Conservation (phyloP, 2,329 filamentous ascomycete species). For the Fusarium sp. region DNA sequence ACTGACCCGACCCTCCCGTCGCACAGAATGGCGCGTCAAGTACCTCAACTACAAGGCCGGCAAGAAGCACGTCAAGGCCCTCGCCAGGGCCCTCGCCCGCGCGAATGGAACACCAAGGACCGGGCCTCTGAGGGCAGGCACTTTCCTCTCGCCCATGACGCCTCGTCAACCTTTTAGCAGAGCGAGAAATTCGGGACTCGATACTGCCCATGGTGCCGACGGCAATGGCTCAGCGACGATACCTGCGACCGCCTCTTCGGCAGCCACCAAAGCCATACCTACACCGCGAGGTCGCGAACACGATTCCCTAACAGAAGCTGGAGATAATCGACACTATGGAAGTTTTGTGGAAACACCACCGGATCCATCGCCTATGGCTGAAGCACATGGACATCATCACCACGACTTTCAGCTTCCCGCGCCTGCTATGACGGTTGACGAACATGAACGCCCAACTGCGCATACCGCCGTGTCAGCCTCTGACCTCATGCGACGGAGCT, state of each 20-base stretch:
- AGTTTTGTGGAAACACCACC: slow-evolving; percentile 61
- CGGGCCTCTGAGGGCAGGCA: slow-evolving; percentile 47
- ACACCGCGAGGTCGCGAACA: slow-evolving; percentile 47
- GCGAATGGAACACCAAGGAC: slow-evolving; percentile 63
- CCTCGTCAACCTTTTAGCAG: slow-evolving; percentile 27
- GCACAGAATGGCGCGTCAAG: slow-evolving; percentile 86
- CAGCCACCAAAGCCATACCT: slow-evolving; percentile 32
- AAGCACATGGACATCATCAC: slow-evolving; percentile 28
- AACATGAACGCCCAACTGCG: slow-evolving; percentile 36
- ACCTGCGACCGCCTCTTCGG: slow-evolving; percentile 18
- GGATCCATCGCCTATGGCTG: slow-evolving; percentile 38
- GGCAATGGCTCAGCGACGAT: slow-evolving; percentile 11
- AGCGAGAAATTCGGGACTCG: neutral
- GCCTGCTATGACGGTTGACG: slow-evolving; percentile 60
- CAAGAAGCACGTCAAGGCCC: slow-evolving; percentile 92
- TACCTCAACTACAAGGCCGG: slow-evolving; percentile 96
- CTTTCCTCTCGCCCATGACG: slow-evolving; percentile 42
- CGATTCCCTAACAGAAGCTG: slow-evolving; percentile 53
- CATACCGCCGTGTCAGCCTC: slow-evolving; percentile 33
- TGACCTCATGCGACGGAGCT: slow-evolving; percentile 24
- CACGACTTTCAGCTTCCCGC: slow-evolving; percentile 63
- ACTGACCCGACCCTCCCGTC: slow-evolving; percentile 10
- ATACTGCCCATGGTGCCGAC: slow-evolving; percentile 3
- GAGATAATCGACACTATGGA: slow-evolving; percentile 60
- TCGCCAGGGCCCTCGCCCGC: slow-evolving; percentile 76